Percentiles rank a stretch among this genome's conserved stretches.
phyloP scores from a whole-genome alignment of 345 rosid species.

The Brassica juncea region DNA sequence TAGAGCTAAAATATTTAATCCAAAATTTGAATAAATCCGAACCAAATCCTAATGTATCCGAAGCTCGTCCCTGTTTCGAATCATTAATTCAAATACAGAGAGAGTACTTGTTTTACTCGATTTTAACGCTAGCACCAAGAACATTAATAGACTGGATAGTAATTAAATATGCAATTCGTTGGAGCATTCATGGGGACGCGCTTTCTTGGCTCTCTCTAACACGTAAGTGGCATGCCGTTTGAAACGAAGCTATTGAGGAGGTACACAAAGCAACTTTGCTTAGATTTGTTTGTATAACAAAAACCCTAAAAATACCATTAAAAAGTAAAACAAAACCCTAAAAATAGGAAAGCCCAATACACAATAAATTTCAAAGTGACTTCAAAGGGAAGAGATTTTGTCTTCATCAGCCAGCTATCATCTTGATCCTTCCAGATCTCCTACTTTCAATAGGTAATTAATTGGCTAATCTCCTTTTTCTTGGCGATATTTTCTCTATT shows the following conservation, averaged over 20 bases:
- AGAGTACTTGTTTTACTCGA: background rate
- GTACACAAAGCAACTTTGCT: conserved; percentile 11
- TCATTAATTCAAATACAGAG: too few relatives aligned
- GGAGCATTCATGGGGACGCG: conserved; percentile 9
- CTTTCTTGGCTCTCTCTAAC: conserved; percentile 3
- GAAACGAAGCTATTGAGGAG: conserved; percentile 18
- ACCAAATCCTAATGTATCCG: too few relatives aligned
- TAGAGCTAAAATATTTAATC: too few relatives aligned
- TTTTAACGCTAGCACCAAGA: background rate
- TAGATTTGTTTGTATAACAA: conserved; percentile 15
- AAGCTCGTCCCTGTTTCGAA: too few relatives aligned
- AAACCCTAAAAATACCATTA: conserved; percentile 21
- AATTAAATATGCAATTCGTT: background rate
- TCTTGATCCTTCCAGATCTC: conserved; percentile 4
- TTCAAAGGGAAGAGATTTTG: background rate
- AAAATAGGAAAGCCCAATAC: conserved; percentile 14
- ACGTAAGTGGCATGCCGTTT: conserved; percentile 37
- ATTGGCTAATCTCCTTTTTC: background rate
- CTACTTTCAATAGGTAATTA: conserved; percentile 21
- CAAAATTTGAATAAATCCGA: too few relatives aligned
- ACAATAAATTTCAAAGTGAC: conserved; percentile 13
- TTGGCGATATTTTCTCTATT: background rate
- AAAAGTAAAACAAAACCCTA: conserved; percentile 18
- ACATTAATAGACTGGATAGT: background rate
- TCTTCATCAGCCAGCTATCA: conserved; percentile 16